phyloP scores from a whole-genome alignment of 202 grass and related monocot species.

The Elaeis oleifera region DNA sequence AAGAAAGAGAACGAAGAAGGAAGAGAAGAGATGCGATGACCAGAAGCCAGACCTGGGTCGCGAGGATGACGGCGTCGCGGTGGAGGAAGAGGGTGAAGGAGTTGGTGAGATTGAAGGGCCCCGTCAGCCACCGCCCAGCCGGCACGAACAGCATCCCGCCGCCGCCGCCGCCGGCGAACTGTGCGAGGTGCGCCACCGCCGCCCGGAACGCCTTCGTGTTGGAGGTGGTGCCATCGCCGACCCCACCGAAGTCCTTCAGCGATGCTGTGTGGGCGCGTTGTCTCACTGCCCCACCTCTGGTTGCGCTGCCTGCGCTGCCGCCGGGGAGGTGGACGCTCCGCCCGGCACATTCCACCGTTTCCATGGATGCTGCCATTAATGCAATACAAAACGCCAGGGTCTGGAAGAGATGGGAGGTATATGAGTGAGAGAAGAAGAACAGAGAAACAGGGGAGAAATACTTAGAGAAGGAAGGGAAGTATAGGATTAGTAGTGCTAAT shows the following conservation, averaged over 20 bases:
- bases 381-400: too few relatives aligned
- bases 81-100: conserved; percentile 84
- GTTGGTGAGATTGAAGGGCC: conserved; percentile 91
- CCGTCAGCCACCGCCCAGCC: conserved; percentile 77
- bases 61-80: conserved; percentile 64
- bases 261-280: conserved; percentile 64
- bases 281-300: conserved; percentile 41
- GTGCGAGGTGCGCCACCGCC: conserved; percentile 62
- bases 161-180: conserved; percentile 40
- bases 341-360: neutral
- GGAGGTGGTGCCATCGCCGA: conserved; percentile 65
- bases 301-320: neutral
- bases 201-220: conserved; percentile 74
- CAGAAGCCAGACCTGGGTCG: conserved; percentile 28
- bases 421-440: too few relatives aligned
- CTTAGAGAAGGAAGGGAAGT: conserved; percentile 6
- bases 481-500: neutral
- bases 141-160: conserved; percentile 65
- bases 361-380: neutral
- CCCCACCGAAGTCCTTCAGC: conserved; percentile 56
- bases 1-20: neutral
- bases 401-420: too few relatives aligned
- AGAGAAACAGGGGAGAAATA: conserved; percentile 2
- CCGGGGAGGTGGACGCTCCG: neutral
- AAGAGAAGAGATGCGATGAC: neutral